Percentiles rank a stretch among this genome's conserved stretches.
These are phyloP conservation scores for Candida suzukii DNA, from an alignment of 805 yeast genomes.

Conservation along the genomic window DNA sequence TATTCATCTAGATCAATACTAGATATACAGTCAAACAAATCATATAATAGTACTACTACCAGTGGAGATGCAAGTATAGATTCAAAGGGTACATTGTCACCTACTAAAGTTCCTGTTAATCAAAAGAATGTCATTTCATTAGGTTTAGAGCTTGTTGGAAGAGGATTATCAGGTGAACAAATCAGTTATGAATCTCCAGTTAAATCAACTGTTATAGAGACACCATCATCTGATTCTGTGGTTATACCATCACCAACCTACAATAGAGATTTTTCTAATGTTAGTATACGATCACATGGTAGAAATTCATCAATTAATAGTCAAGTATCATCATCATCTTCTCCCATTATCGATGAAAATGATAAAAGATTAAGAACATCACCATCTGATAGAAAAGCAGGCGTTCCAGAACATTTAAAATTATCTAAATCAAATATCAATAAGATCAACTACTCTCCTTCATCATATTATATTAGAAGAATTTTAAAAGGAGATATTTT, in stretches of 20 bases:
- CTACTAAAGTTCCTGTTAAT: conserved; percentile 11
- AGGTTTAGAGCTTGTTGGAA: conserved; percentile 26
- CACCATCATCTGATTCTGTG: background rate
- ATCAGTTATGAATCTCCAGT: conserved; percentile 3
- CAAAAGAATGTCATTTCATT: conserved; percentile 17
- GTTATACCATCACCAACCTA: background rate
- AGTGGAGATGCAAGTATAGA: background rate
- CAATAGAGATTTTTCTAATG: background rate
- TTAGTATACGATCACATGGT: background rate
- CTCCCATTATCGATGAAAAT: background rate
- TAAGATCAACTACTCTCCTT: background rate
- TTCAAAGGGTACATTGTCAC: conserved; percentile 2
- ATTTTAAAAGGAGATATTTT: background rate
- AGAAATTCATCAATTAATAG: background rate
- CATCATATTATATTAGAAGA: background rate
- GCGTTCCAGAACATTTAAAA: background rate
- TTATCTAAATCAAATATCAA: background rate
- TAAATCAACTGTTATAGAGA: background rate
- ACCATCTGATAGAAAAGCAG: background rate
- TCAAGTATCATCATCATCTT: background rate
- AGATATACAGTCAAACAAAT: background rate
- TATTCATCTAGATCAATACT: background rate
- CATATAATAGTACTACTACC: too few species aligned
- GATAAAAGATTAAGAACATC: background rate
- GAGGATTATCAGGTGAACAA: conserved; percentile 12